Conservation (phyloP, 2,329 filamentous ascomycete genomes). For the Venturiaceae sp. region DNA sequence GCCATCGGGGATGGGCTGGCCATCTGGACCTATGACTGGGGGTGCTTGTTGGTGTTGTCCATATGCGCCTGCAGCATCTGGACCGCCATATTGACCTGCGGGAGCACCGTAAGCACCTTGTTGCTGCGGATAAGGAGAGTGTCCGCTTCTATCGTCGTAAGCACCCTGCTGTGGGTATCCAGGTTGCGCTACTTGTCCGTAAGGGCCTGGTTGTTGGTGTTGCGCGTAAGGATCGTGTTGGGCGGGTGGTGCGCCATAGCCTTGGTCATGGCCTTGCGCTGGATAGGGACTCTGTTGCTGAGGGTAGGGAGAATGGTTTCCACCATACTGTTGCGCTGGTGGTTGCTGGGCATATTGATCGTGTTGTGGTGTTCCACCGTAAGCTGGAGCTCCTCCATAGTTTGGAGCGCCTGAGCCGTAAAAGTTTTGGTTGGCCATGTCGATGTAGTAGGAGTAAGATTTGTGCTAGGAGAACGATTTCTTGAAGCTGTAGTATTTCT, state of each 20-base stretch:
- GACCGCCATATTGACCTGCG: not conserved
- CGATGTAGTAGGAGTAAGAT: not conserved
- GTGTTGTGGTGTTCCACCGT: not conserved
- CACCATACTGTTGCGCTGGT: not conserved
- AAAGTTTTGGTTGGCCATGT: slow-evolving; percentile 9
- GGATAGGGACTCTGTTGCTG: slow-evolving; percentile 5
- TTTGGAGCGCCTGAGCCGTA: not conserved
- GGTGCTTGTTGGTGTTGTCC: not conserved
- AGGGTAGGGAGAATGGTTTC: slow-evolving; percentile 5
- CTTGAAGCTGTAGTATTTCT: not conserved
- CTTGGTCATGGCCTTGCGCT: slow-evolving; percentile 3
- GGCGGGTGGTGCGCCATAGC: slow-evolving; percentile 5
- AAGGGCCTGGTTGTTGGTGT: not conserved
- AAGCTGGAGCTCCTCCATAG: not conserved
- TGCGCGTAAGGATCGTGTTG: not conserved
- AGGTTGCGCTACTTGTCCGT: not conserved
- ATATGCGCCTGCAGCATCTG: not conserved
- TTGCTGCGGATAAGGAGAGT: not conserved
- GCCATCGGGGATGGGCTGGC: not conserved
- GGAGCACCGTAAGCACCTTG: not conserved
- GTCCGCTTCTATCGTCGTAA: not conserved
- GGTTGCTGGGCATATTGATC: slow-evolving; percentile 2
- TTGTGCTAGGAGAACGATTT: not conserved
- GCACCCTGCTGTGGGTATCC: not conserved
- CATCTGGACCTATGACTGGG: not conserved